Base-by-base conservation (phyloP, 306 rosid genomes). In the Pyrus pyrifolia region DNA sequence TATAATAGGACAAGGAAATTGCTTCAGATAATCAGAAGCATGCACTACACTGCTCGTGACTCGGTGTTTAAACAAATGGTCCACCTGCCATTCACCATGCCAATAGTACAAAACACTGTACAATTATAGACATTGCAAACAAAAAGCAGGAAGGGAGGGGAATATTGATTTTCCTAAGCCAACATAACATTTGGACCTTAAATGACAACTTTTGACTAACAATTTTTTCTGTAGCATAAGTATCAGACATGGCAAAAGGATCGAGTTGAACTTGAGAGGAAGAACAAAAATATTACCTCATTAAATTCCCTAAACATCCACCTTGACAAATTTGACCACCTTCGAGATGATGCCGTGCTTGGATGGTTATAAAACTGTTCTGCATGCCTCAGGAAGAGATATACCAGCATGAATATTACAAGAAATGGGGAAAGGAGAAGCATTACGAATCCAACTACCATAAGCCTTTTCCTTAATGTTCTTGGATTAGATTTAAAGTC, bases 291-390 rank as follows among this genome's bases (percentile, higher is more conserved):
- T 4, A 38, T 42, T 90, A 92, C 99, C 99, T 95, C 97, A 9
- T 95, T 95, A 81, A 81, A 95, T 81, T 95, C 97, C 88, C 99
- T 87, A 71, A 95, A 89, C 62, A 90, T 87, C 97, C 99, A 92
- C 84, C 80, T 91, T 52, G 99, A 92, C 85, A 95, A 85, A 81
- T 89, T 92, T 77, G 97, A 95, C 97, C 99, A 95, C 85, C 97
- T 95, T 80, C 88, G 87, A 80, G 93, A 95, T 46, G 93, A 91
- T 61, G 96, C 97, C 0, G 89, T 88, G 84, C 93, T 91, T 67
- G 99, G 99, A 74, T 95, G 97, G 66, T 95, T 89, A 83, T 92
- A 95, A 73, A 95, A 88, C 65, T 91, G 99, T 52, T 95, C 99
- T 22, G 99, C 99, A 64, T 95, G 97, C 88, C 97, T 87, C 79